Evolutionary conservation across 164 flowering plant species (phyloP).

Genomic region (Amborella trichopoda): DNA sequence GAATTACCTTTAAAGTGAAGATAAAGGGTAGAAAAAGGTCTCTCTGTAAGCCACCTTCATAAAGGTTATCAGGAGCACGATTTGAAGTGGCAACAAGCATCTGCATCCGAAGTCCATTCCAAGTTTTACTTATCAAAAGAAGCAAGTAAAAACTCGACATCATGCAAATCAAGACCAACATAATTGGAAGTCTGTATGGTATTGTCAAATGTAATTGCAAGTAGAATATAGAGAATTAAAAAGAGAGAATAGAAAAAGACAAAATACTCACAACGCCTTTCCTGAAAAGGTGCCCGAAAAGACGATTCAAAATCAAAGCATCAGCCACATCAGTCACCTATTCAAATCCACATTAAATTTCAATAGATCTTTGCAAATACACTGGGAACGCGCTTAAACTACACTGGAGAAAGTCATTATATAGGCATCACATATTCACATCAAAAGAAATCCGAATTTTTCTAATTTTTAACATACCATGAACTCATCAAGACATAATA

Average conservation of each 20-base stretch:
- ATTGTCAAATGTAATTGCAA: too few relatives aligned
- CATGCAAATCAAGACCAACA: too few relatives aligned
- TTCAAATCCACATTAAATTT: too few relatives aligned
- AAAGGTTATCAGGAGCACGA: slow-evolving; percentile 94
- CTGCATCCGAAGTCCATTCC: too few relatives aligned
- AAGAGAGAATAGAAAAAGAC: background rate
- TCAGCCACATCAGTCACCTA: slow-evolving; percentile 99
- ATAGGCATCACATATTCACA: too few relatives aligned
- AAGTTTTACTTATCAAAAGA: background rate
- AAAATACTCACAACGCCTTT: slow-evolving; percentile 68
- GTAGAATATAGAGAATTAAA: background rate
- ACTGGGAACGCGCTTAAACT: too few relatives aligned
- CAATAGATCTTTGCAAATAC: too few relatives aligned
- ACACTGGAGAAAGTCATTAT: background rate
- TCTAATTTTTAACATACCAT: slow-evolving; percentile 49
- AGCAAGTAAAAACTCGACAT: background rate
- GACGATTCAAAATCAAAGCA: slow-evolving; percentile 91
- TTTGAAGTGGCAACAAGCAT: slow-evolving; percentile 95
- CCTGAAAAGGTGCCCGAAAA: slow-evolving; percentile 68
- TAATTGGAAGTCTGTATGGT: too few relatives aligned
- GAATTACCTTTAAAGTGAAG: slow-evolving; percentile 69
- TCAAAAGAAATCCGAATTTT: too few relatives aligned
- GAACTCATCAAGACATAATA: slow-evolving; percentile 93
- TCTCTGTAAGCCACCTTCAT: slow-evolving; percentile 95
- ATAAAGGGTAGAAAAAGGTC: slow-evolving; percentile 96